Evolutionary conservation across 768 basidiomycete genomes (phyloP).

Genomic region (Neoboletus magnificus): DNA sequence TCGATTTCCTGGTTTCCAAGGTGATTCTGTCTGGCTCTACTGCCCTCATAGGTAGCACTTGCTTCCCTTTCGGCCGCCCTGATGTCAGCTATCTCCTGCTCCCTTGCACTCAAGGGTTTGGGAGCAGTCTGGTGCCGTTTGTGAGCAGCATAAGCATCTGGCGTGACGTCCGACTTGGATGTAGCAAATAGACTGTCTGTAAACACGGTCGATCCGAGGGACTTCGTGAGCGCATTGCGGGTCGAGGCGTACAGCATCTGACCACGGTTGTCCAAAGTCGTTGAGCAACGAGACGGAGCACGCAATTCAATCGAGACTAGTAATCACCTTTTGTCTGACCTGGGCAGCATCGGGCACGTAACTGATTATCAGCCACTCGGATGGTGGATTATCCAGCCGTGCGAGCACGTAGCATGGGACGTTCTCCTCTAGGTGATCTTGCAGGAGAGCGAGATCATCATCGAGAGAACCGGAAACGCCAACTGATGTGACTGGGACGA

Average conservation of each 20-base stretch:
- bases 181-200: constrained; percentile 78
- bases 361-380: constrained; percentile 70
- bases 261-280: background rate
- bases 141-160: constrained; percentile 72
- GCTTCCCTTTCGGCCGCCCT: constrained; percentile 69
- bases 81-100: constrained; percentile 78
- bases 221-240: constrained; percentile 62
- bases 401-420: constrained; percentile 75
- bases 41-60: constrained; percentile 54
- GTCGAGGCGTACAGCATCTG: constrained; percentile 91
- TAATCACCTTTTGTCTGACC: constrained; percentile 72
- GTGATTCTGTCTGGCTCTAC: constrained; percentile 51
- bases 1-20: constrained; percentile 55
- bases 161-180: constrained; percentile 60
- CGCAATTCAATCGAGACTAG: constrained; percentile 4
- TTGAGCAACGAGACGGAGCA: background rate
- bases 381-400: constrained; percentile 53
- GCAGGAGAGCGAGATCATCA: constrained; percentile 59
- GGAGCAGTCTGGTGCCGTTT: constrained; percentile 68
- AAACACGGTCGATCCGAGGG: constrained; percentile 72
- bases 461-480: constrained; percentile 49
- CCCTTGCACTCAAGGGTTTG: constrained; percentile 76
- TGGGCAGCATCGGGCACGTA: constrained; percentile 83
- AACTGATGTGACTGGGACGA: constrained; percentile 57
- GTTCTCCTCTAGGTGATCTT: constrained; percentile 54